Evolutionary conservation across 2,329 filamentous ascomycete genomes (phyloP), one percentile per base, ranked within the genome.

Genomic region (Aspergillus ruber): DNA sequence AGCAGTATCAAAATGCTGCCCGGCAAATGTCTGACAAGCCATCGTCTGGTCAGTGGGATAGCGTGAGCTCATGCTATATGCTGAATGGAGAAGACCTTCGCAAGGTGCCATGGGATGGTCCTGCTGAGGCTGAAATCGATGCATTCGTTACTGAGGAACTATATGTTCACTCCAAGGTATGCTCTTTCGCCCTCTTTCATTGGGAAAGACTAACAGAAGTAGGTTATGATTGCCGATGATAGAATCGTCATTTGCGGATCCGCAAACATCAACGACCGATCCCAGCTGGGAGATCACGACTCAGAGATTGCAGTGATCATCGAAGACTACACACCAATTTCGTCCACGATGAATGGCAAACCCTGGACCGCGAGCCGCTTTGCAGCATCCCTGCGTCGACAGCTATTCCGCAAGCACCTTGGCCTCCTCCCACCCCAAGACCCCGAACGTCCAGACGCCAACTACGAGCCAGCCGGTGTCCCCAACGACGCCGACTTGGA

Each of bases 221-320:
- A 77, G 73, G 67, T 77, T 46, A 78, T 93, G 56, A 91, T 96
- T 56, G 86, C 85, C 1, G 90, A 97, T 63, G 91, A 97, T 66
- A 82, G 83, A 46, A 79, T 89, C 42, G 89, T 87, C 1, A 82
- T 96, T 45, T 93, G 89, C 63, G 89, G 89, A 15, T 90, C 85
- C 21, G 88, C 87, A 54, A 97, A 96, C 68, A 77, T 96, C 59
- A 97, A 96, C 66, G 91, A 97, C 64, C 85, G 91, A 46, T 83
- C 88, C 44, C 90, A 95, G 68, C 73, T 93, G 4, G 91, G 91
- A 12, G 81, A 85, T 57, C 91, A 95, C 67, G 91, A 97, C 67
- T 93, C 86, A 43, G 91, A 97, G 66, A 79, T 97, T 35, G 86
- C 87, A 35, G 86, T 96, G 46, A 83, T 97, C 41, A 87, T 96